A percentile compares a stretch with the other conserved stretches of the same genome.
Evolutionary conservation across 2,329 filamentous ascomycete species (phyloP).

Genomic region (Botrytis aclada): DNA sequence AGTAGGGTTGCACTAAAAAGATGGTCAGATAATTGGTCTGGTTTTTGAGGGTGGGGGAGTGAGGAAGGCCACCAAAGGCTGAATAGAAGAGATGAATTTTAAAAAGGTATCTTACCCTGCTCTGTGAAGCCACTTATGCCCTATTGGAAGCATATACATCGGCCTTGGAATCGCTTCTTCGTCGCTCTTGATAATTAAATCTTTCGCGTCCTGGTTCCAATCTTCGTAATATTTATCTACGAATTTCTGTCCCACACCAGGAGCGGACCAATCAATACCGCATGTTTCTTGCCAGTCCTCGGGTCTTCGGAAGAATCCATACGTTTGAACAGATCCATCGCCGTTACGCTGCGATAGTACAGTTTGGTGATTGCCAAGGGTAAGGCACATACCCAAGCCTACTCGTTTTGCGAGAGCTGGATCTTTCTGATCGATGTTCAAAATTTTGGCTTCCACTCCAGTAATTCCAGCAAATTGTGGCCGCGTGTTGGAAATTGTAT

Average conservation of each 20-base stretch:
- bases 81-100: slow-evolving; percentile 7
- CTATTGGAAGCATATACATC: slow-evolving; percentile 22
- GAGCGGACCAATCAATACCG: slow-evolving; percentile 9
- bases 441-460: slow-evolving; percentile 20
- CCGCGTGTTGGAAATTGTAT: slow-evolving; percentile 22
- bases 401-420: slow-evolving; percentile 19
- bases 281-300: slow-evolving; percentile 12
- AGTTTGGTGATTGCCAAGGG: slow-evolving; percentile 11
- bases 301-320: slow-evolving; percentile 13
- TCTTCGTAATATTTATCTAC: slow-evolving; percentile 14
- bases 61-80: slow-evolving; percentile 7
- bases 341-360: slow-evolving; percentile 12
- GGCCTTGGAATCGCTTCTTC: slow-evolving; percentile 21
- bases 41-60: background rate
- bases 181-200: slow-evolving; percentile 19
- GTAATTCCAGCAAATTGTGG: slow-evolving; percentile 23
- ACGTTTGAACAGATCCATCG: slow-evolving; percentile 14
- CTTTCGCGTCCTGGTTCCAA: slow-evolving; percentile 10
- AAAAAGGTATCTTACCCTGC: slow-evolving; percentile 20
- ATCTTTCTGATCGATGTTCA: slow-evolving; percentile 20
- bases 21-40: slow-evolving; percentile 36
- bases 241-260: slow-evolving; percentile 7
- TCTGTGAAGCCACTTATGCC: slow-evolving; percentile 23
- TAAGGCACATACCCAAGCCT: slow-evolving; percentile 11
- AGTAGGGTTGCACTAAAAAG: slow-evolving; percentile 44